These are phyloP conservation scores for Spergularia marina DNA, from an alignment of 148 eudicot genomes.

Conservation along the genomic window DNA sequence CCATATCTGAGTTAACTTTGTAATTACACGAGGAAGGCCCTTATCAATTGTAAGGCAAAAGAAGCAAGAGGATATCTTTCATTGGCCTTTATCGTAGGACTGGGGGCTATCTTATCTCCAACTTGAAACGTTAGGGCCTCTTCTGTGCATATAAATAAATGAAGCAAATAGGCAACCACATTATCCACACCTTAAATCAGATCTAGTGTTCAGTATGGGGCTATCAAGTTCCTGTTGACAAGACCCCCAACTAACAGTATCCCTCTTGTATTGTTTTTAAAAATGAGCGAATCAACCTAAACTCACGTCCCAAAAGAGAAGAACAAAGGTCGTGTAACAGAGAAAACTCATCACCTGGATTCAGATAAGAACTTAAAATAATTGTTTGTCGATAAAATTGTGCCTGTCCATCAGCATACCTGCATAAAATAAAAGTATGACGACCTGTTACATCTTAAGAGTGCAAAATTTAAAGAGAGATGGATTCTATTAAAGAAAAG, in stretches of 20 bases:
- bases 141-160: background rate
- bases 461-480: background rate
- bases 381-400: slow-evolving; percentile 88
- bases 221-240: background rate
- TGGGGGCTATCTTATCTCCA: background rate
- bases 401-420: slow-evolving; percentile 84
- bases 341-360: slow-evolving; percentile 58
- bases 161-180: background rate
- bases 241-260: background rate
- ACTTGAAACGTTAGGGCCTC: background rate
- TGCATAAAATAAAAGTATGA: slow-evolving; percentile 22
- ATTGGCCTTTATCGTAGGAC: background rate
- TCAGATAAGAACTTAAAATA: slow-evolving; percentile 64
- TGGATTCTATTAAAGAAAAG: background rate
- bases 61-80: no score
- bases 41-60: no score
- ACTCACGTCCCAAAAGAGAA: background rate
- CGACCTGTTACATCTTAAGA: slow-evolving; percentile 10
- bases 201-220: background rate
- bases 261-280: background rate
- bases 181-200: background rate
- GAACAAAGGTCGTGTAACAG: background rate
- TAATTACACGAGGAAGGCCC: no score
- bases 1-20: no score
- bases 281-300: background rate